A percentile compares a stretch with the other conserved stretches of the same genome.
These are phyloP conservation scores for Gyrodon lividus DNA, from an alignment of 768 basidiomycete genomes.

Conservation along the genomic window DNA sequence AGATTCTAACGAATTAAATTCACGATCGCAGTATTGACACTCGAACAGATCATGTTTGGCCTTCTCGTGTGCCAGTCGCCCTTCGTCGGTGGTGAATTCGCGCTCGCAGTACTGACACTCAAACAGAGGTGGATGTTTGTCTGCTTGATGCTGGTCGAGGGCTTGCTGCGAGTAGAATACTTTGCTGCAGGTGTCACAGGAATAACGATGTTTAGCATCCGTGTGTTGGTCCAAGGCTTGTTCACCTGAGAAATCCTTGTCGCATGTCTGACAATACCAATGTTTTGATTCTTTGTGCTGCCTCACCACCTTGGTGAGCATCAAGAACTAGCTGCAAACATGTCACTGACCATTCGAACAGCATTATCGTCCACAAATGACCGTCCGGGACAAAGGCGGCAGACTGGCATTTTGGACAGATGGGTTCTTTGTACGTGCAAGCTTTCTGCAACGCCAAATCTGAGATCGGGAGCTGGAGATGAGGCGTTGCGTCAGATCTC, in stretches of 20 bases:
- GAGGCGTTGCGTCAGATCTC: too few species aligned
- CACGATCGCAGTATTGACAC: conserved; percentile 7
- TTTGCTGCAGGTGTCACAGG: conserved; percentile 10
- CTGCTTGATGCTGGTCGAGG: conserved; percentile 16
- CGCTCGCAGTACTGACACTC: conserved; percentile 18
- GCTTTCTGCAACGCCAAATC: too few species aligned
- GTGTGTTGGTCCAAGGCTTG: conserved; percentile 2
- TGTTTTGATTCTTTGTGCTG: conserved; percentile 12
- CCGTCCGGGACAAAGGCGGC: conserved; percentile 18
- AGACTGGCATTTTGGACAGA: conserved; percentile 16
- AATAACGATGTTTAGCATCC: conserved; percentile 8
- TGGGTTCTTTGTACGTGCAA: conserved; percentile 9
- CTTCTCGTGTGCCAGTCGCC: conserved; percentile 9
- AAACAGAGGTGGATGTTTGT: conserved; percentile 13
- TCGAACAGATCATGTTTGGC: conserved; percentile 14
- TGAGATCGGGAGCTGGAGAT: too few species aligned
- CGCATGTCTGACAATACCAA: conserved; percentile 1
- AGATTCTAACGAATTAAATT: conserved; percentile 5
- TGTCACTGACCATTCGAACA: conserved; percentile 15
- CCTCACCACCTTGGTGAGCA: background rate
- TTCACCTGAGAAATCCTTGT: background rate
- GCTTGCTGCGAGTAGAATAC: conserved; percentile 1
- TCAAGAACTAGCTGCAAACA: background rate
- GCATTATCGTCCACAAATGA: conserved; percentile 11
- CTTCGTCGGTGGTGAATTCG: conserved; percentile 4